Percentiles rank a stretch among this genome's conserved stretches.
These are phyloP conservation scores for Ophiostoma himal-ulmi DNA, from an alignment of 2,329 filamentous ascomycete genomes.

Conservation along the genomic window DNA sequence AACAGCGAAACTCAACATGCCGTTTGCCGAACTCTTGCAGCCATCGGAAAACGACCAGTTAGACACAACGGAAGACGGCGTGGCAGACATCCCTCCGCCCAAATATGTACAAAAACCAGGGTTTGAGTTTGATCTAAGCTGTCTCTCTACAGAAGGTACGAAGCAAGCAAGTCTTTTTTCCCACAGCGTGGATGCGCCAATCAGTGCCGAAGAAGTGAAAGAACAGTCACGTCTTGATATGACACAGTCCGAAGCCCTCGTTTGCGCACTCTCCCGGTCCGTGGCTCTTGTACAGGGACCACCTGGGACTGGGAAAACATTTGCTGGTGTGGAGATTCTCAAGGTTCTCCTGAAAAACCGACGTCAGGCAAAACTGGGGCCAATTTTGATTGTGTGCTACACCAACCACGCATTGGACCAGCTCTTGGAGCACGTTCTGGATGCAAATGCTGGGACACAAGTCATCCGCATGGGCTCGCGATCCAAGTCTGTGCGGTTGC, in stretches of 20 bases:
- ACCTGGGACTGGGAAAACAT: constrained; percentile 64
- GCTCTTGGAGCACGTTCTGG: constrained; percentile 54
- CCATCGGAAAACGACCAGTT: neutral
- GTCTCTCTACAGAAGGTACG: constrained; percentile 27
- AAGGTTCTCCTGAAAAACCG: constrained; percentile 46
- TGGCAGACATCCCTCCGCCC: constrained; percentile 39
- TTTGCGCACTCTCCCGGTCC: constrained; percentile 47
- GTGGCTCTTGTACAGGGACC: constrained; percentile 63
- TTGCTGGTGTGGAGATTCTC: constrained; percentile 54
- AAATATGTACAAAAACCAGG: constrained; percentile 43
- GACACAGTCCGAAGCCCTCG: constrained; percentile 46
- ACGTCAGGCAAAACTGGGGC: constrained; percentile 38
- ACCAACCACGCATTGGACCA: constrained; percentile 49
- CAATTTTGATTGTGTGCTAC: constrained; percentile 44
- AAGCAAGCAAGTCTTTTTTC: constrained; percentile 18
- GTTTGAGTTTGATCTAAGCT: constrained; percentile 46
- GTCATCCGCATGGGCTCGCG: constrained; percentile 58
- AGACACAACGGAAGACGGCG: neutral
- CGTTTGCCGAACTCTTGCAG: constrained; percentile 44
- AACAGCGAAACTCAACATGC: constrained; percentile 39
- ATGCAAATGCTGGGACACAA: constrained; percentile 38
- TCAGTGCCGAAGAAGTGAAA: constrained; percentile 28
- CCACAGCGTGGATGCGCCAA: neutral
- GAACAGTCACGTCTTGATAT: constrained; percentile 45
- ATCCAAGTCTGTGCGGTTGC: constrained; percentile 49